Percentiles rank a stretch among this genome's conserved stretches.
phyloP scores from a whole-genome alignment of 2,329 filamentous ascomycete species.

The Ophiocordyceps camponoti-rufipedis region DNA sequence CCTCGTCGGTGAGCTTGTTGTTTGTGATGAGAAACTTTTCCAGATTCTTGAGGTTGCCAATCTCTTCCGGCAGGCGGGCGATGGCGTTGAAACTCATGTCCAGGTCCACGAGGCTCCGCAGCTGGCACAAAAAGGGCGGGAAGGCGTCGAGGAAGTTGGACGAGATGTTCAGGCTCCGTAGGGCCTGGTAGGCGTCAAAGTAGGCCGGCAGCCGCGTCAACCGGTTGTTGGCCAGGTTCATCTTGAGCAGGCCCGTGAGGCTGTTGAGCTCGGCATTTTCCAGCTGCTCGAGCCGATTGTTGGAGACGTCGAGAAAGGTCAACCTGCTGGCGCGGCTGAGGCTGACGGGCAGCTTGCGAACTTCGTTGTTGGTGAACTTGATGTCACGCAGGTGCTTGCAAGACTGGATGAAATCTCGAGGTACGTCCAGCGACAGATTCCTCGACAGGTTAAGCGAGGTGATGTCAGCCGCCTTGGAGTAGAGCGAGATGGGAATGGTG shows the following conservation, averaged over 20 bases:
- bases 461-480: conserved; percentile 81
- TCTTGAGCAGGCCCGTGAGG: conserved; percentile 60
- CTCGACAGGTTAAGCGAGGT: conserved; percentile 86
- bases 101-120: conserved; percentile 73
- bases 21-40: conserved; percentile 93
- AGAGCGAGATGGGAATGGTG: conserved; percentile 87
- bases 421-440: conserved; percentile 81
- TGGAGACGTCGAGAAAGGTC: conserved; percentile 84
- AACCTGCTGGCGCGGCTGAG: conserved; percentile 63
- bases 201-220: conserved; percentile 62
- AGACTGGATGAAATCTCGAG: conserved; percentile 88
- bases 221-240: conserved; percentile 89
- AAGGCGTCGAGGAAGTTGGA: conserved; percentile 83
- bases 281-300: conserved; percentile 77
- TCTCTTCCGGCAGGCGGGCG: conserved; percentile 52
- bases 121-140: conserved; percentile 65
- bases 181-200: conserved; percentile 60
- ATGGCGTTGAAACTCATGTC: conserved; percentile 97
- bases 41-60: conserved; percentile 60
- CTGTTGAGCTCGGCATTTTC: conserved; percentile 68
- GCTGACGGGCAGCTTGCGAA: conserved; percentile 67
- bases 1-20: conserved; percentile 62
- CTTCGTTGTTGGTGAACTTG: conserved; percentile 90
- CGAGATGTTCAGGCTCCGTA: conserved; percentile 77
- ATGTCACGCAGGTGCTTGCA: conserved; percentile 86